phyloP scores from a whole-genome alignment of 257 asterid species.

The Eustoma russellianum region DNA sequence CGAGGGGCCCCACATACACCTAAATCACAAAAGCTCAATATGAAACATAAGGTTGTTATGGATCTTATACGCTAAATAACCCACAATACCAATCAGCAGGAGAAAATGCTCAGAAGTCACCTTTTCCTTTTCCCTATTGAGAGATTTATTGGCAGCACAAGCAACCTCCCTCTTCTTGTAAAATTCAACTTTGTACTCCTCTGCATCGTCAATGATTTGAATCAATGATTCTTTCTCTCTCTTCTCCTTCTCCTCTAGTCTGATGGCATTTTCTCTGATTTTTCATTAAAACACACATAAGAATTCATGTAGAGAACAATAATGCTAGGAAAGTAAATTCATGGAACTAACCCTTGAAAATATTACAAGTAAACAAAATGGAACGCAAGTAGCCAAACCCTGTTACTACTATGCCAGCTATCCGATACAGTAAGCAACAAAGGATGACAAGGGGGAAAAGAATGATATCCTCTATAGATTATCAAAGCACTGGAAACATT shows the following conservation, averaged over 20 bases:
- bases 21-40: too few relatives aligned
- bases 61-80: neutral
- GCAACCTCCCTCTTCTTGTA: constrained; percentile 47
- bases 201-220: constrained; percentile 62
- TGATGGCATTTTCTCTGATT: constrained; percentile 50
- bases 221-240: constrained; percentile 52
- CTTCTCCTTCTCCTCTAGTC: constrained; percentile 72
- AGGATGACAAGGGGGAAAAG: too few relatives aligned
- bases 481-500: too few relatives aligned
- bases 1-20: too few relatives aligned
- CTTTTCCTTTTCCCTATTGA: constrained; percentile 65
- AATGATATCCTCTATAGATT: too few relatives aligned
- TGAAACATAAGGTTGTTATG: too few relatives aligned
- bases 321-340: neutral
- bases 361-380: neutral
- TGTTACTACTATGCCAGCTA: neutral
- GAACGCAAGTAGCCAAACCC: neutral
- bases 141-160: constrained; percentile 38
- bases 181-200: constrained; percentile 56
- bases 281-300: too few relatives aligned
- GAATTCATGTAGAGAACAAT: neutral
- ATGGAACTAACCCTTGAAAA: neutral
- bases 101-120: constrained; percentile 17
- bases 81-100: neutral
- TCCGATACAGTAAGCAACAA: neutral